Evolutionary conservation across 2,329 filamentous ascomycete species (phyloP).

Genomic region (Celoporthe dispersa): DNA sequence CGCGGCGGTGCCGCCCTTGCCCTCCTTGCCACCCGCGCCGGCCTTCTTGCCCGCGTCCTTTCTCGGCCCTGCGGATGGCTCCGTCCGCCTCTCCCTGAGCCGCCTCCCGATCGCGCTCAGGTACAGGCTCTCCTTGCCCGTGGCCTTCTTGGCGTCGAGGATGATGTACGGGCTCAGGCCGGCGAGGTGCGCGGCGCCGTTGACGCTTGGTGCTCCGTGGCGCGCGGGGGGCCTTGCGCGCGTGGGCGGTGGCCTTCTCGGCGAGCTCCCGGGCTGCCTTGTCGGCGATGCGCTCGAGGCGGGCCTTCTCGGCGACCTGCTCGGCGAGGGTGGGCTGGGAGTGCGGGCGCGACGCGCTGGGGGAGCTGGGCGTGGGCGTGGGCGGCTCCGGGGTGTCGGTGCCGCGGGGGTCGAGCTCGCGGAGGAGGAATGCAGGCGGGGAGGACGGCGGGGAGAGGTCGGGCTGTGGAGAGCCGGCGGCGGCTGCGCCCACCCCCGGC

Average conservation of each 20-base stretch:
- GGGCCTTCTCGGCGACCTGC: constrained; percentile 64
- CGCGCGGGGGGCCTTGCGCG: constrained; percentile 54
- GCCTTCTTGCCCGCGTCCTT: constrained; percentile 12
- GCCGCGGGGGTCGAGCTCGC: constrained; percentile 17
- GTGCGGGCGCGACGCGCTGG: constrained; percentile 30
- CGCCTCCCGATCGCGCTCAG: constrained; percentile 62
- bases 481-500: constrained; percentile 28
- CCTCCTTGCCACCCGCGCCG: constrained; percentile 11
- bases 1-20: background rate
- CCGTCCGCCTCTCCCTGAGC: constrained; percentile 39
- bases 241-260: constrained; percentile 60
- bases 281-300: constrained; percentile 61
- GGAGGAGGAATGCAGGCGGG: constrained; percentile 31
- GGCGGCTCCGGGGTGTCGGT: constrained; percentile 8
- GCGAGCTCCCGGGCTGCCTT: constrained; percentile 56
- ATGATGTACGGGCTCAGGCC: constrained; percentile 69
- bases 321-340: constrained; percentile 50
- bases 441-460: constrained; percentile 31
- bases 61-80: constrained; percentile 23
- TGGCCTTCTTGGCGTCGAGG: constrained; percentile 77
- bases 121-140: constrained; percentile 76
- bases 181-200: constrained; percentile 61
- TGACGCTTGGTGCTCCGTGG: constrained; percentile 59
- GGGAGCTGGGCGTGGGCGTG: constrained; percentile 24
- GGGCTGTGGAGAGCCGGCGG: constrained; percentile 33